phyloP scores from a whole-genome alignment of 305 asterid species.

The Fraxinus baroniana region DNA sequence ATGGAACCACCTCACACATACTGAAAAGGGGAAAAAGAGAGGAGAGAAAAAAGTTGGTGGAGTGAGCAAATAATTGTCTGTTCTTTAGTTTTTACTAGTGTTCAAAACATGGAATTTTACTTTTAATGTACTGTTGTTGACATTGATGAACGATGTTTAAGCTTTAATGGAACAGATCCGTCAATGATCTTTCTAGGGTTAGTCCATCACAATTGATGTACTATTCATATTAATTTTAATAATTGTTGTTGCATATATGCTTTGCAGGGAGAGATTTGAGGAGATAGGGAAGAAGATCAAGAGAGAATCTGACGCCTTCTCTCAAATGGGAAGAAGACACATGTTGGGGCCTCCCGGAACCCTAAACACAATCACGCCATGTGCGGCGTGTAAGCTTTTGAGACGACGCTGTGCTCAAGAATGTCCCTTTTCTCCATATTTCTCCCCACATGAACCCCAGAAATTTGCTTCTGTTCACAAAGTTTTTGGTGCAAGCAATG shows the following conservation, averaged over 20 bases:
- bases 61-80: background rate
- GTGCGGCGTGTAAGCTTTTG: conserved; percentile 88
- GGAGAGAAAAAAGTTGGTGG: background rate
- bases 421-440: conserved; percentile 86
- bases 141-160: background rate
- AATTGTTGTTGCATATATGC: background rate
- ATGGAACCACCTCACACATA: background rate
- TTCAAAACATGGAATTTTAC: background rate
- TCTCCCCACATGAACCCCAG: conserved; percentile 79
- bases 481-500: conserved; percentile 87
- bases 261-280: conserved; percentile 66
- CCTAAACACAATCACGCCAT: conserved; percentile 71
- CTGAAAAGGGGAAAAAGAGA: background rate
- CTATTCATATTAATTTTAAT: background rate
- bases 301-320: conserved; percentile 55
- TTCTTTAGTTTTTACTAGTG: background rate
- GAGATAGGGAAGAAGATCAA: conserved; percentile 79
- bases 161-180: background rate
- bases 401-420: conserved; percentile 83
- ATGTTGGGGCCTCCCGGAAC: conserved; percentile 37
- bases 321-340: conserved; percentile 43
- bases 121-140: background rate
- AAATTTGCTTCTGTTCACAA: conserved; percentile 85
- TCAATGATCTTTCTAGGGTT: background rate
- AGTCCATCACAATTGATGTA: background rate